A percentile compares a stretch with the other conserved stretches of the same genome.
phyloP scores from a whole-genome alignment of 1,284 basidiomycete genomes.

The Trametes versicolor region DNA sequence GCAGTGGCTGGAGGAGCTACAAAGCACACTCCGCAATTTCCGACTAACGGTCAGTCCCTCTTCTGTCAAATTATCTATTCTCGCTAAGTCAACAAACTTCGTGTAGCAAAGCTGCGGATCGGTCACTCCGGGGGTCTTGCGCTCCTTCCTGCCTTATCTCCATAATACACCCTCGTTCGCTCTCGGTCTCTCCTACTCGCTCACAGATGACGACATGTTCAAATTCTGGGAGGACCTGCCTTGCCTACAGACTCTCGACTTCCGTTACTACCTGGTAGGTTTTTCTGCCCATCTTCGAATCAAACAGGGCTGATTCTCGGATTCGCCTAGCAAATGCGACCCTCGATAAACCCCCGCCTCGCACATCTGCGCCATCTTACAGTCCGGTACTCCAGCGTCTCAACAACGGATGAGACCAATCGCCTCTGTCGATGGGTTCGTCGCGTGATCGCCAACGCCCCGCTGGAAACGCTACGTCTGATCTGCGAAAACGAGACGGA shows the following conservation, averaged over 20 bases:
- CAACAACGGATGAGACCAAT: slow-evolving; percentile 42
- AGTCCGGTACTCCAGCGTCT: slow-evolving; percentile 43
- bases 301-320: not conserved
- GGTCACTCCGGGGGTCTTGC: slow-evolving; percentile 63
- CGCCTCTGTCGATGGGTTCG: slow-evolving; percentile 57
- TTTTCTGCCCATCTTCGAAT: not conserved
- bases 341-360: slow-evolving; percentile 44
- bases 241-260: slow-evolving; percentile 47
- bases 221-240: slow-evolving; percentile 52
- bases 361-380: slow-evolving; percentile 51
- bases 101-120: slow-evolving; percentile 63
- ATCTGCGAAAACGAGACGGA: slow-evolving; percentile 41
- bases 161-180: slow-evolving; percentile 46
- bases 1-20: slow-evolving; percentile 53
- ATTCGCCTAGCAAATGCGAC: slow-evolving; percentile 53
- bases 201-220: slow-evolving; percentile 60
- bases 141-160: slow-evolving; percentile 50
- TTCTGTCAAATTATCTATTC: not conserved
- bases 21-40: slow-evolving; percentile 47
- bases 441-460: slow-evolving; percentile 49
- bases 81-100: not conserved
- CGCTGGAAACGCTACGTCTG: slow-evolving; percentile 50
- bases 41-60: slow-evolving; percentile 50
- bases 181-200: slow-evolving; percentile 63
- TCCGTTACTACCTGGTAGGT: slow-evolving; percentile 60